A percentile compares a stretch with the other conserved stretches of the same genome.
Conservation (phyloP, 2,329 filamentous ascomycete species). For the Colletotrichum chrysophilum region DNA sequence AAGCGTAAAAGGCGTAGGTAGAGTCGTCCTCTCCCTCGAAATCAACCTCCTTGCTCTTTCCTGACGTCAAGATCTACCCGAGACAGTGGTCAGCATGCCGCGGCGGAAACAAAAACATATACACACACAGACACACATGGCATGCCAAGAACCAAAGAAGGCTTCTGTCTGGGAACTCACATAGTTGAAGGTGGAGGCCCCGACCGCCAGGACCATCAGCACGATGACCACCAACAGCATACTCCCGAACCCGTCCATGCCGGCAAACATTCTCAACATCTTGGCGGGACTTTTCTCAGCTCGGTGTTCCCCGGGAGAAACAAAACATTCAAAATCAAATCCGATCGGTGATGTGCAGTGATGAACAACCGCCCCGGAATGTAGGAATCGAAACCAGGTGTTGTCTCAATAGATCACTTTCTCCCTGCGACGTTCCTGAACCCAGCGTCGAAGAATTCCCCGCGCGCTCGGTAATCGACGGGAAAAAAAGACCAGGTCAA, state of each 20-base stretch:
- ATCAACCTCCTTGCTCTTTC: conserved; percentile 4
- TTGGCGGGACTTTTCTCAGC: background rate
- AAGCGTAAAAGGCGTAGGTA: conserved; percentile 21
- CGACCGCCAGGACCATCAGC: conserved; percentile 16
- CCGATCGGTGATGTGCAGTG: background rate
- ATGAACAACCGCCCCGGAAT: background rate
- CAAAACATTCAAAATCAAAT: background rate
- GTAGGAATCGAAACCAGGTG: background rate
- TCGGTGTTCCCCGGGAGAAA: background rate
- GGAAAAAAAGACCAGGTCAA: background rate
- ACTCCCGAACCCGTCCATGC: conserved; percentile 3
- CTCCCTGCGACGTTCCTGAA: background rate
- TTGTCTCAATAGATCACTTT: background rate
- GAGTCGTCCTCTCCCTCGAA: conserved; percentile 19
- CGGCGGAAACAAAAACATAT: background rate
- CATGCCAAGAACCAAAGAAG: background rate
- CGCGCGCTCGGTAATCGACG: background rate
- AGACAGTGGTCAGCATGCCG: background rate
- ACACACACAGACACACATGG: background rate
- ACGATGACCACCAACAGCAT: conserved; percentile 16
- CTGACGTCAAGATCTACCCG: conserved; percentile 16
- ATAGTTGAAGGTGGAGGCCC: conserved; percentile 18
- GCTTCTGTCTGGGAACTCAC: background rate
- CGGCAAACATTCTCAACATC: conserved; percentile 21
- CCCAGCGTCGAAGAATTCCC: background rate